phyloP scores from a whole-genome alignment of 371 early-diverging fungal genomes.

The Phascolomyces articulosus region DNA sequence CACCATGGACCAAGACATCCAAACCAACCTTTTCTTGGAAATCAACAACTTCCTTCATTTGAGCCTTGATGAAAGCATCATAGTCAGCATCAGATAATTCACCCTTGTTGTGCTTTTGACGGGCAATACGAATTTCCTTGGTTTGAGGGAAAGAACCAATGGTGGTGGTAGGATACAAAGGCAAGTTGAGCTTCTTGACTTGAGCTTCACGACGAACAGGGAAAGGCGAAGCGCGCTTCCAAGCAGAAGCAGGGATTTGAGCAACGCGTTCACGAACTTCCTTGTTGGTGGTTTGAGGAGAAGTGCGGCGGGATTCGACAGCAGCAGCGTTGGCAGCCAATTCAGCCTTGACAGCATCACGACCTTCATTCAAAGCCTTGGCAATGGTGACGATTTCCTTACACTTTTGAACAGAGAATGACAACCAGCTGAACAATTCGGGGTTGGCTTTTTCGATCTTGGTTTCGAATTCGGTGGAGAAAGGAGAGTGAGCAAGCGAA shows the following conservation, averaged over 20 bases:
- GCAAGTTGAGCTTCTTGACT: conserved; percentile 80
- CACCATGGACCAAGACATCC: conserved; percentile 97
- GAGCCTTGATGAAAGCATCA: conserved; percentile 82
- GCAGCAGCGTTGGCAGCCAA: conserved; percentile 77
- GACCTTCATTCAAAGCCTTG: conserved; percentile 70
- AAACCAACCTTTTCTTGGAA: conserved; percentile 89
- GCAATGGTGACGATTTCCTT: conserved; percentile 78
- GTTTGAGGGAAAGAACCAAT: conserved; percentile 99
- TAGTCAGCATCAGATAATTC: conserved; percentile 73
- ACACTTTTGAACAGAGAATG: conserved; percentile 93
- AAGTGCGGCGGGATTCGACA: conserved; percentile 76
- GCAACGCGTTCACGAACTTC: conserved; percentile 80
- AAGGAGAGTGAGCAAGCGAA: conserved; percentile 92
- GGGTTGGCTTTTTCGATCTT: conserved; percentile 71
- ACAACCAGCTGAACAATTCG: conserved; percentile 88
- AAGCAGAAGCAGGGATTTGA: conserved; percentile 70
- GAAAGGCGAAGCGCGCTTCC: conserved; percentile 80
- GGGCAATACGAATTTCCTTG: conserved; percentile 91
- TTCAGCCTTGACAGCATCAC: conserved; percentile 67
- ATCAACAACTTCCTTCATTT: conserved; percentile 83
- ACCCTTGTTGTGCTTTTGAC: conserved; percentile 89
- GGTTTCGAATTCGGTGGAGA: conserved; percentile 83
- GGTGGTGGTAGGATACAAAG: conserved; percentile 95
- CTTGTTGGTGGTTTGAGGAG: conserved; percentile 82
- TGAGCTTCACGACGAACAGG: conserved; percentile 76